Base-by-base conservation (phyloP, 352 stramenopile species). In the Pythium pyrilobum region DNA sequence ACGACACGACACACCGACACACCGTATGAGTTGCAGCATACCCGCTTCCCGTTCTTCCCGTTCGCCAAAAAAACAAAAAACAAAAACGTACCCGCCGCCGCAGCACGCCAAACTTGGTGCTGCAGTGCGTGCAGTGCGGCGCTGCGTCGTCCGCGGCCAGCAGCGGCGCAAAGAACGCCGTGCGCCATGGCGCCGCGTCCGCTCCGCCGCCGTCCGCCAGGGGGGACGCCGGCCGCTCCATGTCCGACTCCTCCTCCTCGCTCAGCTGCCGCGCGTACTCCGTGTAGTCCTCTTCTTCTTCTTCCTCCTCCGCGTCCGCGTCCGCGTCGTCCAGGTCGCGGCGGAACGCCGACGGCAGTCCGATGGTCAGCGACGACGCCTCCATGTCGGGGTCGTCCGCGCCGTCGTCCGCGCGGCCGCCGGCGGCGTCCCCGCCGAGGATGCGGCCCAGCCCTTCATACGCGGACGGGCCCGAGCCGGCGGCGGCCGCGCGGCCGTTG, bases 61-160 rank as follows among this genome's bases (percentile, higher is more conserved):
- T n/a, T n/a, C n/a, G n/a, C n/a, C n/a, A n/a, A n/a, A n/a, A n/a
- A n/a, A n/a, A n/a, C n/a, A n/a, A n/a, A 43, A 43, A 5, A 6
- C 12, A 36, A n/a, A 28, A 21, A 59, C 72, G 32, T 71, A 86
- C 75, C 21, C 81, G 77, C 11, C 81, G 77, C 23, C 81, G 76
- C 33, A 92, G 79, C 8, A 87, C 72, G 23, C 76, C 74, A 64
- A 94, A 92, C 31, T 84, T 84, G 58, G 71, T 77, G 37, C 52
- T 56, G 49, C 84, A 94, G 18, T 91, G 81, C 13, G 64, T 71
- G 34, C 84, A 94, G 7, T 62, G 62, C 7, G 61, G 50, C 4
- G 56, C 68, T 8, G 81, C 56, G 11, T 87, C 73, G 18, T 80
- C 72, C 3, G 64, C 56, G 21, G 76, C 73, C 28, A 88, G 62